A percentile compares a stretch with the other conserved stretches of the same genome.
phyloP scores from a whole-genome alignment of 495 filamentous ascomycete species.

The Penicilliopsis zonata region DNA sequence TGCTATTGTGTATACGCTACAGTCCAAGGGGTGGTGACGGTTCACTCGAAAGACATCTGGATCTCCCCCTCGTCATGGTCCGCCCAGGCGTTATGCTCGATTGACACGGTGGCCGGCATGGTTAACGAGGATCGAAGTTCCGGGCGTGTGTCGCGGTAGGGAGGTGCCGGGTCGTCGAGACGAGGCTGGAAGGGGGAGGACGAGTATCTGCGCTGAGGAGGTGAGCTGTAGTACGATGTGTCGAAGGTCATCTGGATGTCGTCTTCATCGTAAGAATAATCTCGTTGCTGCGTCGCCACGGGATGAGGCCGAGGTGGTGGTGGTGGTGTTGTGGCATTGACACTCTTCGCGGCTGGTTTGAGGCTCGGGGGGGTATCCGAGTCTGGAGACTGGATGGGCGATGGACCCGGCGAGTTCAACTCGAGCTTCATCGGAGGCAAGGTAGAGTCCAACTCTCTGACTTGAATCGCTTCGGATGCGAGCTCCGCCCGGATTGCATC shows the following conservation, averaged over 20 bases:
- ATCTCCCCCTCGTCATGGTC: slow-evolving; percentile 49
- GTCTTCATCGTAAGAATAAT: slow-evolving; percentile 21
- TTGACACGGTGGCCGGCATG: slow-evolving; percentile 26
- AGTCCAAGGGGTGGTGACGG: too few relatives aligned
- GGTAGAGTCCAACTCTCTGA: slow-evolving; percentile 77
- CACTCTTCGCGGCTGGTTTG: slow-evolving; percentile 38
- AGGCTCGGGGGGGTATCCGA: slow-evolving; percentile 17
- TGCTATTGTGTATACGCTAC: too few relatives aligned
- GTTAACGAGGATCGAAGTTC: slow-evolving; percentile 31
- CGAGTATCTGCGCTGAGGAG: slow-evolving; percentile 13
- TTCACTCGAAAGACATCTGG: slow-evolving; percentile 47
- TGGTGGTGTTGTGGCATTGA: slow-evolving; percentile 9
- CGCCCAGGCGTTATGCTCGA: slow-evolving; percentile 71
- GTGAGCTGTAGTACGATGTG: slow-evolving; percentile 35
- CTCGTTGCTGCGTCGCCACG: not conserved
- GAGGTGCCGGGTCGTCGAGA: slow-evolving; percentile 2
- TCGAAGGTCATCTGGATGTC: slow-evolving; percentile 68
- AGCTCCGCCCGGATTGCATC: slow-evolving; percentile 87
- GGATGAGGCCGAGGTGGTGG: slow-evolving; percentile 20
- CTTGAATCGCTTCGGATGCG: slow-evolving; percentile 60
- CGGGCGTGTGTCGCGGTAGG: slow-evolving; percentile 15
- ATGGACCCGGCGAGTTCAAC: slow-evolving; percentile 22
- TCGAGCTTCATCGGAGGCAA: slow-evolving; percentile 81
- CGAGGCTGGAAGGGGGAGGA: slow-evolving; percentile 5
- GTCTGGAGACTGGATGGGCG: slow-evolving; percentile 11